These are phyloP conservation scores for Ceratocystis huliohia DNA, from an alignment of 2,329 filamentous ascomycete genomes.

Conservation along the genomic window DNA sequence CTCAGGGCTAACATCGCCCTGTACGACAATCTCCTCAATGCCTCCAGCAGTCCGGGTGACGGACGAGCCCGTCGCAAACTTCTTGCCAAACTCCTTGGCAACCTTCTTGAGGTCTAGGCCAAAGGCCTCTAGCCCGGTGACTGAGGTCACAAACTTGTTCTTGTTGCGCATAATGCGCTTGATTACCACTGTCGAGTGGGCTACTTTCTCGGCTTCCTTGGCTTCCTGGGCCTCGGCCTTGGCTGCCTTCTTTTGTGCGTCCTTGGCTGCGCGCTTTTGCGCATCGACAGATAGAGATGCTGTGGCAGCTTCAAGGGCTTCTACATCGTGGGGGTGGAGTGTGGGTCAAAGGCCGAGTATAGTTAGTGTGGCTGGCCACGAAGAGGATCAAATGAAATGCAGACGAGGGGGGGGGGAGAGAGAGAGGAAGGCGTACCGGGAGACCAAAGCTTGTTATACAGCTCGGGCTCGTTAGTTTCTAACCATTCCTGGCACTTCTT, in stretches of 20 bases:
- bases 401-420: background rate
- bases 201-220: slow-evolving; percentile 70
- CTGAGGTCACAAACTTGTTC: slow-evolving; percentile 87
- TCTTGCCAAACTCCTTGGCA: slow-evolving; percentile 94
- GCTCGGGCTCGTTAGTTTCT: slow-evolving; percentile 53
- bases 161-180: slow-evolving; percentile 98
- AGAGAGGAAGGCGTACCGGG: slow-evolving; percentile 43
- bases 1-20: slow-evolving; percentile 92
- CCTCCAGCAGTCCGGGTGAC: slow-evolving; percentile 81
- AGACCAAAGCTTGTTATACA: slow-evolving; percentile 76
- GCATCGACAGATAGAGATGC: slow-evolving; percentile 78
- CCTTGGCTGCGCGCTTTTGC: slow-evolving; percentile 88
- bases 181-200: slow-evolving; percentile 71
- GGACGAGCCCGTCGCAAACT: slow-evolving; percentile 86
- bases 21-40: slow-evolving; percentile 92
- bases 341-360: background rate
- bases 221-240: slow-evolving; percentile 82
- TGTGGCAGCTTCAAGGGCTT: slow-evolving; percentile 72
- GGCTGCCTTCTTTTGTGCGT: slow-evolving; percentile 90
- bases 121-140: slow-evolving; percentile 82
- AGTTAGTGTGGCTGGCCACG: background rate
- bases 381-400: background rate
- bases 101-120: slow-evolving; percentile 86
- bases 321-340: slow-evolving; percentile 30
- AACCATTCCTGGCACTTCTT: slow-evolving; percentile 99